These are phyloP conservation scores for Aureobasidium uvarum DNA, from an alignment of 2,329 filamentous ascomycete genomes.

Conservation along the genomic window DNA sequence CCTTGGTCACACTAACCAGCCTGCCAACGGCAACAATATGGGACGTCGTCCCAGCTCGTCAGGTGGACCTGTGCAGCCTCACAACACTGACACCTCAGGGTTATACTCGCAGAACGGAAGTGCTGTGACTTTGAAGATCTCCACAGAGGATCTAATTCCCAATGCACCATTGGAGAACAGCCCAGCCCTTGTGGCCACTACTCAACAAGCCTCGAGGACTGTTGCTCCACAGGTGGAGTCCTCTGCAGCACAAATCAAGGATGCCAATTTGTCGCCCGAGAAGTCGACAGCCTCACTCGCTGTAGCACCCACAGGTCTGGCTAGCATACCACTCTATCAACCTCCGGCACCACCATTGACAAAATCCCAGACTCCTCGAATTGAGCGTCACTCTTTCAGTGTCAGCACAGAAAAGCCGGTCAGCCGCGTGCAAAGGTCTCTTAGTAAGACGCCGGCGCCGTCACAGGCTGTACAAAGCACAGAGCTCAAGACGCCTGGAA, in stretches of 20 bases:
- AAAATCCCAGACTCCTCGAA: slow-evolving; percentile 16
- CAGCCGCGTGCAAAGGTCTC: neutral
- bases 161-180: neutral
- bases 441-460: slow-evolving; percentile 26
- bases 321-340: slow-evolving; percentile 21
- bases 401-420: neutral
- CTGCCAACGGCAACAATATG: neutral
- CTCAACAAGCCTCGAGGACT: neutral
- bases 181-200: neutral
- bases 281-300: slow-evolving; percentile 25
- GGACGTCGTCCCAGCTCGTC: neutral
- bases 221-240: neutral
- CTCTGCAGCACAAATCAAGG: neutral
- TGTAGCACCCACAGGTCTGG: slow-evolving; percentile 26
- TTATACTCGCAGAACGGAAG: neutral
- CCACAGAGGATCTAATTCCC: neutral
- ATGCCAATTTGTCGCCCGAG: neutral
- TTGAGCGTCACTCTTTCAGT: slow-evolving; percentile 11
- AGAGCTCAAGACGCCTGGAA: slow-evolving; percentile 27
- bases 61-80: slow-evolving; percentile 15
- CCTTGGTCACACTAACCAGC: neutral
- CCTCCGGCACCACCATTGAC: slow-evolving; percentile 24
- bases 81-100: slow-evolving; percentile 6
- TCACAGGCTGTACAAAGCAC: neutral
- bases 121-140: neutral